Evolutionary conservation across 768 basidiomycete genomes (phyloP).

Genomic region (Boletus fagicola): DNA sequence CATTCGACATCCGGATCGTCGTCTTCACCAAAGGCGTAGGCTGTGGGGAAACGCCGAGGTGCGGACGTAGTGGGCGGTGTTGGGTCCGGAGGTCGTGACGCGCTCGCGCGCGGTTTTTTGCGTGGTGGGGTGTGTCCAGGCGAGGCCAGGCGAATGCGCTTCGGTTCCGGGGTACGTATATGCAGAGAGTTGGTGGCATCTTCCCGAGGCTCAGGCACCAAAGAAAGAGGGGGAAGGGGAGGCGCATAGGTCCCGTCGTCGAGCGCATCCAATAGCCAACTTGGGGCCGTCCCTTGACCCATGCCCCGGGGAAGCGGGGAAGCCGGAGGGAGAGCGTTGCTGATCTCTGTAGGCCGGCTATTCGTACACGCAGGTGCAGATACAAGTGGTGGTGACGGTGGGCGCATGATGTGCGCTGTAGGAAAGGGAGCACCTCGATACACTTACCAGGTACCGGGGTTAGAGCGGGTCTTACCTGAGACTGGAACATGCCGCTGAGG

Average conservation of each 20-base stretch:
- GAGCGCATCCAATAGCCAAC: slow-evolving; percentile 7
- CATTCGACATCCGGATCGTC: slow-evolving; percentile 22
- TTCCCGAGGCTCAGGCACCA: background rate
- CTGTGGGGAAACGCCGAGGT: slow-evolving; percentile 2
- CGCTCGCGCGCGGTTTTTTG: background rate
- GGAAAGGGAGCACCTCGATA: slow-evolving; percentile 5
- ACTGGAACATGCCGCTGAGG: background rate
- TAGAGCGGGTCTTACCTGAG: slow-evolving; percentile 17
- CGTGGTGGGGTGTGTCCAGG: slow-evolving; percentile 2
- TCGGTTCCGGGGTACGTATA: slow-evolving; percentile 9
- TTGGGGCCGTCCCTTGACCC: background rate
- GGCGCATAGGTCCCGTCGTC: background rate
- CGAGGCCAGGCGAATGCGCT: slow-evolving; percentile 1
- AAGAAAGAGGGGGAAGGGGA: background rate
- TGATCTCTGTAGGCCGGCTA: background rate
- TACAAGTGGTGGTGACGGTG: background rate
- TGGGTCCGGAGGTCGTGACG: background rate
- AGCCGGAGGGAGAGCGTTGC: background rate
- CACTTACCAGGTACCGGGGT: slow-evolving; percentile 1
- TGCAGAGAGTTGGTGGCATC: background rate
- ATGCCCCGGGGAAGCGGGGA: background rate
- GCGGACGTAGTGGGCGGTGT: background rate
- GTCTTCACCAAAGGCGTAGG: slow-evolving; percentile 21
- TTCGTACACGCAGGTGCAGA: background rate
- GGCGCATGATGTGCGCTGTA: slow-evolving; percentile 5